Conservation (phyloP, 257 asterid species). For the Schizonepeta tenuifolia region DNA sequence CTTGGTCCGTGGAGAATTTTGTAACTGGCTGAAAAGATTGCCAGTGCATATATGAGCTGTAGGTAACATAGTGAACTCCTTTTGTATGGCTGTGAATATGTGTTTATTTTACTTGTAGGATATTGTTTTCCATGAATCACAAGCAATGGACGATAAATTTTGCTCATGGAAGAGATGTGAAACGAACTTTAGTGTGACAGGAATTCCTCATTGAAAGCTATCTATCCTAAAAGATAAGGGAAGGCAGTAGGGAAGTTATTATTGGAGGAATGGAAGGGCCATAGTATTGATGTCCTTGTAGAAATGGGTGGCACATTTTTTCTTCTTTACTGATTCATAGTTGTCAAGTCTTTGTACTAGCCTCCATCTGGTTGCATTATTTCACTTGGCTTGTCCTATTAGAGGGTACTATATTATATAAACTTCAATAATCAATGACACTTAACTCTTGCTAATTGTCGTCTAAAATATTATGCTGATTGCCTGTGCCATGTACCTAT, state of each 20-base stretch:
- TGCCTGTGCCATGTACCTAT: neutral
- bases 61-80: conserved; percentile 12
- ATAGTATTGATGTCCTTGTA: conserved; percentile 45
- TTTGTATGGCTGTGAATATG: conserved; percentile 11
- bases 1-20: conserved; percentile 14
- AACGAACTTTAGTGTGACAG: conserved; percentile 18
- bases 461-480: neutral
- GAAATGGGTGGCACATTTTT: conserved; percentile 43
- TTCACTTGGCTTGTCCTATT: conserved; percentile 28
- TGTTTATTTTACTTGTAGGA: neutral
- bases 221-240: conserved; percentile 54
- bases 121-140: conserved; percentile 13
- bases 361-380: conserved; percentile 39
- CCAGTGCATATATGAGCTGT: conserved; percentile 10
- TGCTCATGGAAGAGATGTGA: conserved; percentile 22
- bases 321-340: conserved; percentile 42
- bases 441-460: conserved; percentile 26
- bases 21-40: conserved; percentile 24
- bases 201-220: conserved; percentile 32
- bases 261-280: conserved; percentile 47
- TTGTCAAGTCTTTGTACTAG: conserved; percentile 44
- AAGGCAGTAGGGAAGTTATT: conserved; percentile 46
- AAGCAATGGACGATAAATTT: neutral
- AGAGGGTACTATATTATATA: conserved; percentile 1
- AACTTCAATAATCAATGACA: conserved; percentile 5